These are phyloP conservation scores for Thecamonas trahens DNA, from an alignment of 78 protist species.

Conservation along the genomic window DNA sequence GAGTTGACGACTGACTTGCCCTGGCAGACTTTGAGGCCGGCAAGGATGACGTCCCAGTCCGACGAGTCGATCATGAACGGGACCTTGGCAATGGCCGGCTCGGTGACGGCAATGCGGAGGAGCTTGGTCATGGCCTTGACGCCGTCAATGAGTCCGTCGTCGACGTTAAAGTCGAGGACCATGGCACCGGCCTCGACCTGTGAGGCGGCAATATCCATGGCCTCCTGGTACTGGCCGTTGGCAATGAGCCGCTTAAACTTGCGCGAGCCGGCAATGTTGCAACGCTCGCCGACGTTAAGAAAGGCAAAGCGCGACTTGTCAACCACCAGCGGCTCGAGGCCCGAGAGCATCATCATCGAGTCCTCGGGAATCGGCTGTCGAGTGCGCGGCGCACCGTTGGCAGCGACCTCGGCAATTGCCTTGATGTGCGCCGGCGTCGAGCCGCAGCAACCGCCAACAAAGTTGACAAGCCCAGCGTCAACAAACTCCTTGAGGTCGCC, in stretches of 20 bases:
- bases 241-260: slow-evolving; percentile 76
- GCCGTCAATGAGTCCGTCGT: slow-evolving; percentile 96
- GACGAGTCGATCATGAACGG: slow-evolving; percentile 97
- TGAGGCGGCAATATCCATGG: slow-evolving; percentile 35
- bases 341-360: slow-evolving; percentile 30
- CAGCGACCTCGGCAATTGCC: slow-evolving; percentile 54
- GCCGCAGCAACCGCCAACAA: slow-evolving; percentile 98
- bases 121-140: slow-evolving; percentile 77
- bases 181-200: slow-evolving; percentile 94
- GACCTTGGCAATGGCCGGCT: slow-evolving; percentile 89
- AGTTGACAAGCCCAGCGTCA: slow-evolving; percentile 71
- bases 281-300: slow-evolving; percentile 97
- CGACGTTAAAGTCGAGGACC: slow-evolving; percentile 94
- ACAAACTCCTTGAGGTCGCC: slow-evolving; percentile 56
- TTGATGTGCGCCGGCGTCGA: slow-evolving; percentile 91
- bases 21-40: slow-evolving; percentile 86
- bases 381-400: background rate
- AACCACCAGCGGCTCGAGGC: slow-evolving; percentile 74
- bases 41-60: slow-evolving; percentile 83
- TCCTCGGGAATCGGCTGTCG: background rate
- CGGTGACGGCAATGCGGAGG: slow-evolving; percentile 78
- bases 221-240: slow-evolving; percentile 63
- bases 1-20: slow-evolving; percentile 95
- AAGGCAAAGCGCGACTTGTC: slow-evolving; percentile 54
- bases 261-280: slow-evolving; percentile 97